Evolutionary conservation across 2,329 filamentous ascomycete genomes (phyloP).

Genomic region (Dryadomyces quercus-mongolicae): DNA sequence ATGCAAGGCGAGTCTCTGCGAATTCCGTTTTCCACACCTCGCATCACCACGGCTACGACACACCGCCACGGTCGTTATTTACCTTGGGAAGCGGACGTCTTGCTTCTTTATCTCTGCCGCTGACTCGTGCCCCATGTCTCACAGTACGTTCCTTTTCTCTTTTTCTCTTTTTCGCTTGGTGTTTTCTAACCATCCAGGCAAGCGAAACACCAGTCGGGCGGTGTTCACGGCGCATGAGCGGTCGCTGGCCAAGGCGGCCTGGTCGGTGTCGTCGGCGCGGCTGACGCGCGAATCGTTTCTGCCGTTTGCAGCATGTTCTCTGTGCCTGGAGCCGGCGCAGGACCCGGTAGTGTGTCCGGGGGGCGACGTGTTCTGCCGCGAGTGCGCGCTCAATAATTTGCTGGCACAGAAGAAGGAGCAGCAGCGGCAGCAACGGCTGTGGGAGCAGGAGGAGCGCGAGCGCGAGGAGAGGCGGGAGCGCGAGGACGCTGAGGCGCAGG

Average conservation of each 20-base stretch:
- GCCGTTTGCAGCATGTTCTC: slow-evolving; percentile 74
- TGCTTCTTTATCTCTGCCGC: background rate
- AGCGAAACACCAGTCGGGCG: slow-evolving; percentile 81
- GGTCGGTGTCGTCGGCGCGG: slow-evolving; percentile 73
- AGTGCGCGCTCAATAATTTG: slow-evolving; percentile 87
- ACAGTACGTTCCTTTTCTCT: background rate
- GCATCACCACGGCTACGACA: too few relatives aligned
- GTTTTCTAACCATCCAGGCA: slow-evolving; percentile 35
- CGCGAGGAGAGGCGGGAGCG: slow-evolving; percentile 45
- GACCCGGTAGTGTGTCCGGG: slow-evolving; percentile 73
- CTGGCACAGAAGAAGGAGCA: slow-evolving; percentile 85
- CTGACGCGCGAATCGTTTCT: slow-evolving; percentile 85
- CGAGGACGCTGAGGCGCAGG: slow-evolving; percentile 56
- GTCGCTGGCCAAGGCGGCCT: slow-evolving; percentile 65
- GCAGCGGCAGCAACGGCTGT: slow-evolving; percentile 60
- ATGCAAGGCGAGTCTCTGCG: too few relatives aligned
- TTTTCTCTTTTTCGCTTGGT: too few relatives aligned
- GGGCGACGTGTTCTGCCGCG: slow-evolving; percentile 88
- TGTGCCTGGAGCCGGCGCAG: slow-evolving; percentile 73
- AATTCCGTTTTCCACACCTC: too few relatives aligned
- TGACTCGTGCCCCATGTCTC: background rate
- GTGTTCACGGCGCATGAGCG: slow-evolving; percentile 94
- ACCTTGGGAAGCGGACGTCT: too few relatives aligned
- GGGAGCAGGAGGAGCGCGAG: slow-evolving; percentile 50
- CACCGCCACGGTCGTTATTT: too few relatives aligned